These are phyloP conservation scores for Eimeria maxima DNA, from an alignment of 169 alveolate genomes.

Conservation along the genomic window DNA sequence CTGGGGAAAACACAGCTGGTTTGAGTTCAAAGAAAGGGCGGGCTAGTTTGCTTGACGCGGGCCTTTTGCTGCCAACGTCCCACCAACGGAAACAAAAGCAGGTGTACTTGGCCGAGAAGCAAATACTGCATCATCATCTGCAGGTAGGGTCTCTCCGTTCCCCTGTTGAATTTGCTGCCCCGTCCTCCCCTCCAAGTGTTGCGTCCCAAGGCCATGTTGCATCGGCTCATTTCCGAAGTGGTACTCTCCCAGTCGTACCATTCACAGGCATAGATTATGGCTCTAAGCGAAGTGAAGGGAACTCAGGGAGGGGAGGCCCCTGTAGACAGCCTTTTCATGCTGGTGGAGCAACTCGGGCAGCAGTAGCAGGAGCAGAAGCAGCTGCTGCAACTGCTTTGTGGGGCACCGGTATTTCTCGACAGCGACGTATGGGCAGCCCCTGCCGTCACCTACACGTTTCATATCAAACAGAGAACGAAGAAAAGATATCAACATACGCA, in stretches of 20 bases:
- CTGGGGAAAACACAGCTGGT: not conserved
- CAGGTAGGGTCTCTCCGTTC: not conserved
- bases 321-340: not conserved
- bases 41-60: not conserved
- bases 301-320: not conserved
- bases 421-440: not conserved
- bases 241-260: not conserved
- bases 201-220: not conserved
- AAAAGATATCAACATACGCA: not conserved
- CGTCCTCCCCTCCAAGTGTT: not conserved
- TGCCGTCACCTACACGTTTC: not conserved
- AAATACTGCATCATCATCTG: constrained; percentile 3
- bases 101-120: constrained; percentile 23
- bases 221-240: not conserved
- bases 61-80: constrained; percentile 5
- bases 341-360: constrained; percentile 45
- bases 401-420: constrained; percentile 37
- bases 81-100: not conserved
- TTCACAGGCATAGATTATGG: not conserved
- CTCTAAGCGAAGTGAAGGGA: not conserved
- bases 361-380: constrained; percentile 69
- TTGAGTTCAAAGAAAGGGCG: not conserved
- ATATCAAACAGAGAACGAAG: not conserved
- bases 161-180: not conserved
- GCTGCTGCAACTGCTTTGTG: constrained; percentile 77